Base-by-base conservation (phyloP, 768 basidiomycete genomes). In the Tephrocybe sp. region DNA sequence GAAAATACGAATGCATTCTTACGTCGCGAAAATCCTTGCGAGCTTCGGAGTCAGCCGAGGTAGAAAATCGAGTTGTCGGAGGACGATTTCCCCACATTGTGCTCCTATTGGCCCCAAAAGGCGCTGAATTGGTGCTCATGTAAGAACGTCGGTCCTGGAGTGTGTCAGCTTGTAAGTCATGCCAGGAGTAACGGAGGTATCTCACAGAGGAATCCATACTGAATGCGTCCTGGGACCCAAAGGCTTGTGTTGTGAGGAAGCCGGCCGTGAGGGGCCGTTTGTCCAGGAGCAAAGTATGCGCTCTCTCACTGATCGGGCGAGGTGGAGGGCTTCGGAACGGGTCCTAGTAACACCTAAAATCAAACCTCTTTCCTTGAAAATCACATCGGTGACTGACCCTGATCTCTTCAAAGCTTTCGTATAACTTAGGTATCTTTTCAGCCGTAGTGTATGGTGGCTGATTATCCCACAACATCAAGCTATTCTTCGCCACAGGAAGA, bases 391-490 rank as follows among this genome's bases (percentile, higher is more conserved):
- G 19, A 5, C 8, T 44, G 27, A 5, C 11, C 27, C 27, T 34
- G 29, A 44, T 30, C 30, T 44, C 30, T 21, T 44, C 43, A 23
- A 44, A 23, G 11, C 10, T 31, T 8, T 44, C 43, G 8, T 44
- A 25, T 21, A 3, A 18, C 3, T 31, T 33, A 2, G 18, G 9
- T 12, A 13, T n/a, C 3, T 25, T 44, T 44, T 7, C 16, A 7
- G 23, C 21, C 29, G 8, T 33, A 29, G n/a, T 27, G n/a, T 10
- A 33, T 12, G 3, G 29, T 12, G 24, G 11, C 9, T 22, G 43
- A 21, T 44, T 44, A 33, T 44, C 43, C 43, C 43, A 44, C 43
- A 44, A 44, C 43, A 33, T 22, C 19, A 44, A 13, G 16, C 43
- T 44, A 12, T 44, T 44, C 30, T 31, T 44, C 18, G 43, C 18